Percentiles rank a stretch among this genome's conserved stretches.
Conservation (phyloP, 257 asterid species). For the Verbascum thapsus region DNA sequence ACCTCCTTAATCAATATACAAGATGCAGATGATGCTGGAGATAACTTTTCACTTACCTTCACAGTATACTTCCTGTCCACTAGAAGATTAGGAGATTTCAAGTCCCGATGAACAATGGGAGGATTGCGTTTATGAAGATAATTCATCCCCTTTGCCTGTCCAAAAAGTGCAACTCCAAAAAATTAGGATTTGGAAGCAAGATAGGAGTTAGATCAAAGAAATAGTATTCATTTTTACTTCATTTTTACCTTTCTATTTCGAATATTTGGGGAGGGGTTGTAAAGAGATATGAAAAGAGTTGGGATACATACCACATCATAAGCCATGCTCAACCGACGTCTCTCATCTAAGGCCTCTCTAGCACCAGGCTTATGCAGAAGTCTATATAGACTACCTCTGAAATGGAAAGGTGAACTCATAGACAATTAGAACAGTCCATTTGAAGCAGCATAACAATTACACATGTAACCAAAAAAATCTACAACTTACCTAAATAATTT, state of each 20-base stretch:
- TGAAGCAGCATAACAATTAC: slow-evolving; percentile 15
- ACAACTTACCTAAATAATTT: too few relatives aligned
- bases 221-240: not conserved
- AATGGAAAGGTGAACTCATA: slow-evolving; percentile 27
- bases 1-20: slow-evolving; percentile 26
- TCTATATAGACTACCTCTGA: slow-evolving; percentile 88
- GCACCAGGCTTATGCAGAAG: slow-evolving; percentile 86
- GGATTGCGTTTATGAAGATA: slow-evolving; percentile 91
- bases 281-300: slow-evolving; percentile 2
- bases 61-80: slow-evolving; percentile 95
- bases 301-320: slow-evolving; percentile 75
- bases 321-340: slow-evolving; percentile 88
- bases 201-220: slow-evolving; percentile 12
- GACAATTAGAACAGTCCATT: slow-evolving; percentile 25
- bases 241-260: too few relatives aligned
- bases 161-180: slow-evolving; percentile 13
- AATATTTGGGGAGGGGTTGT: too few relatives aligned
- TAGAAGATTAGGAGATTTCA: slow-evolving; percentile 93
- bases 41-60: slow-evolving; percentile 58
- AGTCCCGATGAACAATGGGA: slow-evolving; percentile 91
- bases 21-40: slow-evolving; percentile 27
- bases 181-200: slow-evolving; percentile 18
- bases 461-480: not conserved
- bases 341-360: slow-evolving; percentile 81
- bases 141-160: slow-evolving; percentile 94